Evolutionary conservation across 1,284 basidiomycete genomes (phyloP), one percentile per base, ranked within the genome.

Genomic region (Kalmanozyma brasiliensis): DNA sequence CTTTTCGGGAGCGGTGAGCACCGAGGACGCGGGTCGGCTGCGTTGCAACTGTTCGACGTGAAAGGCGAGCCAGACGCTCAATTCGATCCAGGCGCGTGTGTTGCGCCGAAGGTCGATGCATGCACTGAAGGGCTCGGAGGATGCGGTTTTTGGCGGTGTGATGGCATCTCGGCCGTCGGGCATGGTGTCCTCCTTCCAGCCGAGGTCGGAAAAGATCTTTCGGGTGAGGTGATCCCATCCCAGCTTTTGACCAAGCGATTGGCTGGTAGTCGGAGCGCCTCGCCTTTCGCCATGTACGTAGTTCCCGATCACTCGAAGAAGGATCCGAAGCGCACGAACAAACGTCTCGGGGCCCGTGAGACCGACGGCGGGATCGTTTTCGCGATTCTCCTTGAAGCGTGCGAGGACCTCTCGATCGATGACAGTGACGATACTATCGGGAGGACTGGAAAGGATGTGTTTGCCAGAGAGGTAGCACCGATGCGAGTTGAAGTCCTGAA

Each of bases 51-150:
- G 35, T n/a, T 58, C 51, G 20, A 51, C 16, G 23, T 62, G 51
- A 42, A 58, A 64, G 4, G 46, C 36, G 14, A 64, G 48, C 72
- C 72, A 74, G 3, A 57, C 52, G 26, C 43, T 53, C 20, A 74
- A 51, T 44, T 74, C 72, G 23, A 74, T 56, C 72, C 72, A 74
- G n/a, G 72, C 68, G 8, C 72, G 68, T 2, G 52, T 47, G 38
- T 66, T 56, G 7, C 68, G 44, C 26, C 34, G 49, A 13, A 69
- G 52, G 3, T 44, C 23, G 9, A 46, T 19, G 8, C 41, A 24
- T 7, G 30, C 19, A 17, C 19, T 34, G 2, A 43, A 29, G 4
- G 46, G 8, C 2, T 32, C 29, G 42, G 47, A 37, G 9, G 30
- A 13, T 1, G 19, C 16, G 20, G 20, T 20, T 8, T 26, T 14